phyloP scores from a whole-genome alignment of 805 yeast species.

The Kodamaea restingae region DNA sequence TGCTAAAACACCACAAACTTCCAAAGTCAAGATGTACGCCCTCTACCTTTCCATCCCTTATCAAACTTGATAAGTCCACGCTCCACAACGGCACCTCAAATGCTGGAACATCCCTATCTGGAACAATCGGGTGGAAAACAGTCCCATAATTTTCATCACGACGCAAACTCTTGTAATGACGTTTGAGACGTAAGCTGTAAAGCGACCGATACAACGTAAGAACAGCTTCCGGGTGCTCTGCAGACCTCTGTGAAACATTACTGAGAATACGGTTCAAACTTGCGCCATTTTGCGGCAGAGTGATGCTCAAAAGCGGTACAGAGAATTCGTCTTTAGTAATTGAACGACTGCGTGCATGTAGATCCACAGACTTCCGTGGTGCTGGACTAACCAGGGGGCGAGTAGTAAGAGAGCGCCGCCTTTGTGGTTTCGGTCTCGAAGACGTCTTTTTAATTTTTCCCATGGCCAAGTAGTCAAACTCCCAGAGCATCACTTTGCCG shows the following conservation, averaged over 20 bases:
- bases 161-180: constrained; percentile 24
- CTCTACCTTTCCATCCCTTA: constrained; percentile 34
- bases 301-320: constrained; percentile 4
- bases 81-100: constrained; percentile 33
- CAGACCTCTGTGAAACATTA: constrained; percentile 7
- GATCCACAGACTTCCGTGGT: constrained; percentile 5
- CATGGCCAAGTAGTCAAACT: constrained; percentile 40
- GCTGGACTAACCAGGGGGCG: constrained; percentile 9
- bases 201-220: constrained; percentile 31
- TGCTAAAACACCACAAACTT: constrained; percentile 36
- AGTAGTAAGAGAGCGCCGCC: constrained; percentile 5
- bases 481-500: constrained; percentile 41
- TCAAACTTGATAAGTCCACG: constrained; percentile 30
- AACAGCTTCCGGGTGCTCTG: constrained; percentile 22
- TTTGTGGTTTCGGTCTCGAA: constrained; percentile 2
- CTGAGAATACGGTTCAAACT: constrained; percentile 9
- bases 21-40: constrained; percentile 26
- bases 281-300: constrained; percentile 7
- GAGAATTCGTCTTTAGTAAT: constrained; percentile 10
- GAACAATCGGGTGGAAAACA: constrained; percentile 34
- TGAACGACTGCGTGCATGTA: constrained; percentile 13
- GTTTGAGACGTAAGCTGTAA: constrained; percentile 31
- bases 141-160: constrained; percentile 14
- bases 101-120: constrained; percentile 37
- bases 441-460: constrained; percentile 26